Evolutionary conservation across 176 grass and related monocot genomes (phyloP).

Genomic region (Oryza longistaminata): DNA sequence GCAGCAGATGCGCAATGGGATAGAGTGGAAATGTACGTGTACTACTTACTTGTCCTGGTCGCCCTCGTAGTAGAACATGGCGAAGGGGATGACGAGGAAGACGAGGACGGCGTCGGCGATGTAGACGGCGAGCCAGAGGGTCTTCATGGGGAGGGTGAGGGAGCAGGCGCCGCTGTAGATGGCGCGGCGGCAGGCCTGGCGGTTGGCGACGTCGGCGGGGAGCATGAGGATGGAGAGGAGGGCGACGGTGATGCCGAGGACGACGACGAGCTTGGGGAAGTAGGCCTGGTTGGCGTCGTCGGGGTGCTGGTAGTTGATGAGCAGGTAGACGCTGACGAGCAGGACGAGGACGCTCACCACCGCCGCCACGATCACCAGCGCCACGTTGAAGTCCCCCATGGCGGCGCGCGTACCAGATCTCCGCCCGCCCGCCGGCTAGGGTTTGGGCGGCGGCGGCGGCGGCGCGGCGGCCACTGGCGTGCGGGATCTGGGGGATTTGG

Average conservation of each 20-base stretch:
- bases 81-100: constrained; percentile 93
- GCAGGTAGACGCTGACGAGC: constrained; percentile 84
- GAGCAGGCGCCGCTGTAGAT: constrained; percentile 75
- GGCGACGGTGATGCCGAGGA: constrained; percentile 87
- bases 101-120: constrained; percentile 89
- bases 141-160: constrained; percentile 92
- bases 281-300: constrained; percentile 97
- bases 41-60: constrained; percentile 98
- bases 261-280: constrained; percentile 92
- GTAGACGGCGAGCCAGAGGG: constrained; percentile 89
- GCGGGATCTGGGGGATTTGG: constrained; percentile 36
- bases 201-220: constrained; percentile 94
- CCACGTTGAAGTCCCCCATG: constrained; percentile 99
- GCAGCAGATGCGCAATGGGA: background rate
- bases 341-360: constrained; percentile 78
- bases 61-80: constrained; percentile 99
- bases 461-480: background rate
- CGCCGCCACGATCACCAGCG: constrained; percentile 86
- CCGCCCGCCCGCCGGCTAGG: background rate
- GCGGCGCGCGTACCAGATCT: constrained; percentile 25
- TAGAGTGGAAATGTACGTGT: background rate
- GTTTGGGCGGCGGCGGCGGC: constrained; percentile 28
- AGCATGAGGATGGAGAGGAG: constrained; percentile 99
- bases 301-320: constrained; percentile 98
- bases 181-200: constrained; percentile 66